Evolutionary conservation across 2,329 filamentous ascomycete species (phyloP).

Genomic region (Stagonosporopsis tanaceti): DNA sequence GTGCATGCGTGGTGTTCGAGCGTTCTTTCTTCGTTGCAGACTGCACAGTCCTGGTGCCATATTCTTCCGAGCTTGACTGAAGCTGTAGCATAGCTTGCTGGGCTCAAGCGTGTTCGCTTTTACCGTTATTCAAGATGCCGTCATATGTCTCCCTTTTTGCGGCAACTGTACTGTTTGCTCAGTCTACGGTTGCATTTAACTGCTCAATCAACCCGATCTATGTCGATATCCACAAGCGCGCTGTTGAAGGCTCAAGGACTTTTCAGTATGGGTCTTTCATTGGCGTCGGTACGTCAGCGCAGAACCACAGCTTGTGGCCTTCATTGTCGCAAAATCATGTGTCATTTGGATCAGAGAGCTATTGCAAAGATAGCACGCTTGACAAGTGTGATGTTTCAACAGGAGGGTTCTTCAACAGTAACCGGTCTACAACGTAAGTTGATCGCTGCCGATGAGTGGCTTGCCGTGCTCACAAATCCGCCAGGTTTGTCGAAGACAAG

Average conservation of each 20-base stretch:
- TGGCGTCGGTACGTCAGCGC: slow-evolving; percentile 52
- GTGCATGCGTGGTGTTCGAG: slow-evolving; percentile 31
- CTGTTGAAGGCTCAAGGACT: slow-evolving; percentile 49
- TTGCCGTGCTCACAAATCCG: slow-evolving; percentile 20
- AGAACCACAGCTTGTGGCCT: slow-evolving; percentile 56
- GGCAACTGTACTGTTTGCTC: slow-evolving; percentile 47
- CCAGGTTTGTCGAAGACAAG: slow-evolving; percentile 35
- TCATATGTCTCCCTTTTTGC: slow-evolving; percentile 37
- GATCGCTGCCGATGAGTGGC: not conserved
- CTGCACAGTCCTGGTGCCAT: slow-evolving; percentile 19
- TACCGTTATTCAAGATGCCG: slow-evolving; percentile 34
- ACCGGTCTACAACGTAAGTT: slow-evolving; percentile 45
- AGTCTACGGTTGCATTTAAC: slow-evolving; percentile 49
- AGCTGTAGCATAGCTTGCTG: slow-evolving; percentile 34
- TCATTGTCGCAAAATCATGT: slow-evolving; percentile 54
- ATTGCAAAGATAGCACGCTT: slow-evolving; percentile 50
- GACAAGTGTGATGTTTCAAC: slow-evolving; percentile 43
- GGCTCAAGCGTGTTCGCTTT: slow-evolving; percentile 36
- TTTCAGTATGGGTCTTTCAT: slow-evolving; percentile 57
- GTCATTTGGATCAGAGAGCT: slow-evolving; percentile 46
- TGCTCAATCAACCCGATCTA: slow-evolving; percentile 52
- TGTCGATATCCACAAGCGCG: slow-evolving; percentile 55
- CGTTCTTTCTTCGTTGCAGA: slow-evolving; percentile 26
- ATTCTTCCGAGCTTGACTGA: not conserved
- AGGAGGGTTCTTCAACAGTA: slow-evolving; percentile 44